Conservation (phyloP, 1,139 yeast species). For the Taphrina wiesneri region DNA sequence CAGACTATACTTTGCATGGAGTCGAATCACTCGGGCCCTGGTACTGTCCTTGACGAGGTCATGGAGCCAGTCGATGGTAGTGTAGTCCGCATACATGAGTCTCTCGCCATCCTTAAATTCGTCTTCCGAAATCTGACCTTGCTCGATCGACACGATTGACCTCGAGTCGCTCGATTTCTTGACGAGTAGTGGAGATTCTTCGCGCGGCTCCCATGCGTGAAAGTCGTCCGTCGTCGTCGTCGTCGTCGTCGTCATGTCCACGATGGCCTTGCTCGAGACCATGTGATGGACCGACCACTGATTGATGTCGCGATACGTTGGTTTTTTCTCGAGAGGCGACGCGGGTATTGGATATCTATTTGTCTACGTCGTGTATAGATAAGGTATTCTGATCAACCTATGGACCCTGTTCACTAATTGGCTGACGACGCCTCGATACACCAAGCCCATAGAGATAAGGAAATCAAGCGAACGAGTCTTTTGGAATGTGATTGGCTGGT, state of each 20-base stretch:
- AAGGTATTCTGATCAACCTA: not conserved
- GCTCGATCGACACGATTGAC: constrained; percentile 1
- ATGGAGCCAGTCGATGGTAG: constrained; percentile 68
- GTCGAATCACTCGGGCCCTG: constrained; percentile 47
- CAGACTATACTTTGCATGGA: constrained; percentile 52
- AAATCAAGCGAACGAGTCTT: not conserved
- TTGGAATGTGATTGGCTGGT: not conserved
- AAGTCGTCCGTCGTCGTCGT: not conserved
- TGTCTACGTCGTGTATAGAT: not conserved
- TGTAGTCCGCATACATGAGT: constrained; percentile 60
- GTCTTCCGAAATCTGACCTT: constrained; percentile 1
- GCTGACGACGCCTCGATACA: not conserved
- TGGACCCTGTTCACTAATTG: not conserved
- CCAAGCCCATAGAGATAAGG: not conserved
- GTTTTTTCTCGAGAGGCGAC: too few relatives aligned
- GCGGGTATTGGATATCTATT: too few relatives aligned
- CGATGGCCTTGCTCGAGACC: not conserved
- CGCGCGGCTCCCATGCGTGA: constrained; percentile 1
- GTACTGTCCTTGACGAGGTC: constrained; percentile 55
- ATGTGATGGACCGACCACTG: not conserved
- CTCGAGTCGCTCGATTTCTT: not conserved
- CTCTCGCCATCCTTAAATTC: constrained; percentile 24
- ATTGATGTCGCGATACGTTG: too few relatives aligned
- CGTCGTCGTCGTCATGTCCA: not conserved
- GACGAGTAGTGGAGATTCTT: not conserved